phyloP scores from a whole-genome alignment of 163 green algal genomes.

The Scenedesmus sp. region DNA sequence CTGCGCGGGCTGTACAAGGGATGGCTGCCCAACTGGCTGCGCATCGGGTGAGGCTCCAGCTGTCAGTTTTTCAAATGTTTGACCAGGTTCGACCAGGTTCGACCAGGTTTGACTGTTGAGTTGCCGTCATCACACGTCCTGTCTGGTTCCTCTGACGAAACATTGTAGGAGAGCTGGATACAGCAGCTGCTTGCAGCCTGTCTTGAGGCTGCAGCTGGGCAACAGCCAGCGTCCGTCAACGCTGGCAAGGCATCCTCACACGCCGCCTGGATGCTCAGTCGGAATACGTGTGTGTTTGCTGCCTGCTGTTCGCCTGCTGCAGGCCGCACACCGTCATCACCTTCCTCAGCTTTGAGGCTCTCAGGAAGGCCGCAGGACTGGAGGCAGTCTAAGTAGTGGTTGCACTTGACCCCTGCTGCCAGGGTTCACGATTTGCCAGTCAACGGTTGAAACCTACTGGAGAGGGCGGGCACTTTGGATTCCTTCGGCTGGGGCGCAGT shows the following conservation, averaged over 20 bases:
- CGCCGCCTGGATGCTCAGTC: neutral
- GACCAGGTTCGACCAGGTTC: neutral
- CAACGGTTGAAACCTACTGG: too few relatives aligned
- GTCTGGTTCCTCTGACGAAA: neutral
- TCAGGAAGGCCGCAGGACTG: slow-evolving; percentile 33
- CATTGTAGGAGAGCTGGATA: neutral
- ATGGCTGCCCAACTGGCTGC: slow-evolving; percentile 46
- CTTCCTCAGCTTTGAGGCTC: slow-evolving; percentile 38
- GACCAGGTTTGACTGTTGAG: neutral
- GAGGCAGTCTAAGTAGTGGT: neutral
- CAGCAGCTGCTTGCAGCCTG: neutral
- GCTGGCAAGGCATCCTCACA: neutral
- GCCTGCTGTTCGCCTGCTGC: neutral
- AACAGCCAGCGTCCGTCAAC: neutral
- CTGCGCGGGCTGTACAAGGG: slow-evolving; percentile 43
- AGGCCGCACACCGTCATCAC: slow-evolving; percentile 46
- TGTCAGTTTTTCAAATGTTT: neutral
- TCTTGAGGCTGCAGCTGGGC: too few relatives aligned
- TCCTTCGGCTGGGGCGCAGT: too few relatives aligned
- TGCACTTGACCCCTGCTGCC: neutral
- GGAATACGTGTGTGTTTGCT: neutral
- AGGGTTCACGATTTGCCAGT: too few relatives aligned
- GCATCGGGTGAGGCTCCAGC: slow-evolving; percentile 25
- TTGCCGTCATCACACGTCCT: neutral
- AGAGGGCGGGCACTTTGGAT: too few relatives aligned